Conservation (phyloP, 306 rosid genomes). For the Canavalia gladiata region DNA sequence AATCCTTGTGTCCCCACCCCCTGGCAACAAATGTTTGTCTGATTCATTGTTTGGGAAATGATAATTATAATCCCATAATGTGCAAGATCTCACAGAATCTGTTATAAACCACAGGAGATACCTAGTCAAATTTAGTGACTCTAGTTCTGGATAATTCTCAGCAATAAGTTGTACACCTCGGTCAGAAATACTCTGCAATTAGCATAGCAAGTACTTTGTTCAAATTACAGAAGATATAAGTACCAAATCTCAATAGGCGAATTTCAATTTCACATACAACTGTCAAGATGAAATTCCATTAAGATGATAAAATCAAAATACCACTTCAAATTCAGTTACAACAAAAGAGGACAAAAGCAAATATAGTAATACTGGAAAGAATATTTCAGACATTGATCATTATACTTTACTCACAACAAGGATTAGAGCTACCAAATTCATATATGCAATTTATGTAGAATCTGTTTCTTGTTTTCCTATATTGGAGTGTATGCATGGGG, state of each 20-base stretch:
- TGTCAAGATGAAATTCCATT: background rate
- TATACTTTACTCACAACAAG: background rate
- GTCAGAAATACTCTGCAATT: slow-evolving; percentile 73
- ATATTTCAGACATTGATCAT: slow-evolving; percentile 5
- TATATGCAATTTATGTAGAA: background rate
- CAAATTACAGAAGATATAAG: slow-evolving; percentile 40
- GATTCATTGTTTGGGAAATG: slow-evolving; percentile 16
- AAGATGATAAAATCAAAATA: slow-evolving; percentile 24
- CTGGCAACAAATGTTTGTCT: background rate
- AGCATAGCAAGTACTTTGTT: slow-evolving; percentile 48
- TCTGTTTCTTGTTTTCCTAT: background rate
- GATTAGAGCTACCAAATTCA: background rate
- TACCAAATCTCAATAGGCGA: slow-evolving; percentile 5
- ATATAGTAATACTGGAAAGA: slow-evolving; percentile 12
- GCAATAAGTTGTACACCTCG: slow-evolving; percentile 68
- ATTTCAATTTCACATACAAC: background rate
- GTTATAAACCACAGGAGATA: slow-evolving; percentile 45
- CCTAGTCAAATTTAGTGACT: slow-evolving; percentile 78
- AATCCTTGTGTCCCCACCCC: slow-evolving; percentile 5
- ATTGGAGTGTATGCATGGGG: background rate
- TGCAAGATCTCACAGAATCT: slow-evolving; percentile 38
- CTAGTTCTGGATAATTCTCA: slow-evolving; percentile 64
- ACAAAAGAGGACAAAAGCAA: background rate
- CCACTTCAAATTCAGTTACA: background rate
- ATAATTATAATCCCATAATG: background rate